These are phyloP conservation scores for Lentinula boryana DNA, from an alignment of 768 basidiomycete species.

Conservation along the genomic window DNA sequence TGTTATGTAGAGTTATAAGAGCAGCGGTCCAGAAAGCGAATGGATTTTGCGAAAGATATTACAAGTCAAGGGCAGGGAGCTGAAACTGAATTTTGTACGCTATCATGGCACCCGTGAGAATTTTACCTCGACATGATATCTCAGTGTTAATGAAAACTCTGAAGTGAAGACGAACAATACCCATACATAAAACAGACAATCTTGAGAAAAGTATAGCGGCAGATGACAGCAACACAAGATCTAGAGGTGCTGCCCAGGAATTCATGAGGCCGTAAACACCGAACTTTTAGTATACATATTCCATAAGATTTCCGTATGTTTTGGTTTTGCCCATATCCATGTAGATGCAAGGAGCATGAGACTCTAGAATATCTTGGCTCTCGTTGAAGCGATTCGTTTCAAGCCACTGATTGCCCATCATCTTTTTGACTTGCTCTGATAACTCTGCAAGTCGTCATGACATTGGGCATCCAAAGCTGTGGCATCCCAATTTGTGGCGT, in stretches of 20 bases:
- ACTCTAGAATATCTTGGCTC: no score
- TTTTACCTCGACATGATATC: neutral
- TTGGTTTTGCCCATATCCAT: no score
- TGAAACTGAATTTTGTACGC: neutral
- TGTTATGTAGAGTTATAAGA: conserved; percentile 2
- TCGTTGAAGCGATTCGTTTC: no score
- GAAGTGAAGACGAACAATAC: no score
- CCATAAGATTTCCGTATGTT: no score
- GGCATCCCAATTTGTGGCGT: neutral
- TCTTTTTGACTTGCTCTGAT: no score
- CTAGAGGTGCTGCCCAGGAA: neutral
- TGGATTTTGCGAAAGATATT: conserved; percentile 2
- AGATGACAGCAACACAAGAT: neutral
- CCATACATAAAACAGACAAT: neutral
- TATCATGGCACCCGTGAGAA: neutral
- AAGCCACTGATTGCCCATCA: no score
- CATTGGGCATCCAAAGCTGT: neutral
- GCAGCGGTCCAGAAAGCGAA: conserved; percentile 1
- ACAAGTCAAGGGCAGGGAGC: neutral
- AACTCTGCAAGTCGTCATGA: neutral
- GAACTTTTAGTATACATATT: no score
- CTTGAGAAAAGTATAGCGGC: neutral
- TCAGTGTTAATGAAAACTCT: no score
- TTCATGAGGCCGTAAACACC: neutral
- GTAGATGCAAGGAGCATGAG: no score